Evolutionary conservation across 176 grass and related monocot species (phyloP).

Genomic region (Musa troglodytarum): DNA sequence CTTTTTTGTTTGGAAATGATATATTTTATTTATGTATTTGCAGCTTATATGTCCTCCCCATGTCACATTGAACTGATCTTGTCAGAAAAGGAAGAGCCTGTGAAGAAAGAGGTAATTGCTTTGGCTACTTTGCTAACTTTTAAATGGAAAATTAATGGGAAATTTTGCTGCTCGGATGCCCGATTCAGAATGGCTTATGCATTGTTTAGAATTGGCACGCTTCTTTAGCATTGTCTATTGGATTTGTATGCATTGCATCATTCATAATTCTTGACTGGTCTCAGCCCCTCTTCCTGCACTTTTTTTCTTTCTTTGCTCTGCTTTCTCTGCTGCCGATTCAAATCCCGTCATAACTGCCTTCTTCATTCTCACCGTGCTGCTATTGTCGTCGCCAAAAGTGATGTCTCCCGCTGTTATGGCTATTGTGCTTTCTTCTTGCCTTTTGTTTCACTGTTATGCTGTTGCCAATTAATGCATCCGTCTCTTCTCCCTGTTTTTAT

Average conservation of each 20-base stretch:
- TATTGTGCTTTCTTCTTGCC: too few species aligned
- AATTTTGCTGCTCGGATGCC: too few species aligned
- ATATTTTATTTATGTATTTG: background rate
- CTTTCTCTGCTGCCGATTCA: background rate
- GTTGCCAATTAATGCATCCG: too few species aligned
- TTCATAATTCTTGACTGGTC: background rate
- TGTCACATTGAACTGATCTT: slow-evolving; percentile 18
- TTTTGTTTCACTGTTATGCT: too few species aligned
- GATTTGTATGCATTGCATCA: background rate
- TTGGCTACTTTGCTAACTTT: background rate
- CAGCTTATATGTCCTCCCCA: slow-evolving; percentile 20
- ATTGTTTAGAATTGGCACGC: background rate
- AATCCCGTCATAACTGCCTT: background rate
- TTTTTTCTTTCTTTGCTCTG: background rate
- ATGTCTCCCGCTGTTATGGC: too few species aligned
- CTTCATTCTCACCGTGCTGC: too few species aligned
- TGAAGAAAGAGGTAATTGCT: slow-evolving; percentile 20
- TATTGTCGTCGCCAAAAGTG: too few species aligned
- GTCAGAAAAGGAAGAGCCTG: slow-evolving; percentile 18
- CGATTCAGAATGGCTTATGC: background rate
- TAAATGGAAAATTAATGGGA: background rate
- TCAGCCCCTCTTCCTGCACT: background rate
- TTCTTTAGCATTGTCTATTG: too few species aligned
- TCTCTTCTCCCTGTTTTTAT: too few species aligned
- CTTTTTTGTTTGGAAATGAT: background rate